Evolutionary conservation across 2,329 filamentous ascomycete species (phyloP).

Genomic region (Penicillium sp.): DNA sequence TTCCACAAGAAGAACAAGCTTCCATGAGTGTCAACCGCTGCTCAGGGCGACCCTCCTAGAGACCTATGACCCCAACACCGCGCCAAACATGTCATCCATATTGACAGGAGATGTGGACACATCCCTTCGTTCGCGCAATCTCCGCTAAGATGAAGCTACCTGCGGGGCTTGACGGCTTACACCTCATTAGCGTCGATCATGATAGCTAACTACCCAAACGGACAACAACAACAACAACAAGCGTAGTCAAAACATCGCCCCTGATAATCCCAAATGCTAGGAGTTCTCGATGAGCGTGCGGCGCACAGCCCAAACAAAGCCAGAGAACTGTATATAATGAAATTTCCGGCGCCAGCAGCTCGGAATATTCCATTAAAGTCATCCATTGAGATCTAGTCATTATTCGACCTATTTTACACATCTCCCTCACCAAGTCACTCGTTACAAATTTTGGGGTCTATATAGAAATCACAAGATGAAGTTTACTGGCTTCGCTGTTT

Average conservation of each 20-base stretch:
- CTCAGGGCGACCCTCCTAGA: background rate
- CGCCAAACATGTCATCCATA: background rate
- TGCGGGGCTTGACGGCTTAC: constrained; percentile 3
- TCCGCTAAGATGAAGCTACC: constrained; percentile 2
- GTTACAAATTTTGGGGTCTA: constrained; percentile 15
- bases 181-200: constrained; percentile 12
- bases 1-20: no score
- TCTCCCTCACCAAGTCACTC: constrained; percentile 22
- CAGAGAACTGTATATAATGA: constrained; percentile 27
- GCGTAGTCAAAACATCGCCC: constrained; percentile 12
- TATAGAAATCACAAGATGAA: constrained; percentile 32
- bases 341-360: background rate
- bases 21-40: background rate
- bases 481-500: constrained; percentile 36
- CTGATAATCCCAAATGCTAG: constrained; percentile 20
- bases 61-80: background rate
- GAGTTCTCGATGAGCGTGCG: constrained; percentile 12
- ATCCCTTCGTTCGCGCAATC: constrained; percentile 13
- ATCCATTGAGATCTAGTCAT: constrained; percentile 24
- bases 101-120: constrained; percentile 15
- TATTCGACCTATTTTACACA: constrained; percentile 17
- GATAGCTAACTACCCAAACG: constrained; percentile 1
- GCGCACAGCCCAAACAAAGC: constrained; percentile 13
- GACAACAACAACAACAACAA: constrained; percentile 3
- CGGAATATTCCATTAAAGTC: constrained; percentile 15